Conservation (phyloP, 495 filamentous ascomycete genomes). For the Wilcoxina mikolae region DNA sequence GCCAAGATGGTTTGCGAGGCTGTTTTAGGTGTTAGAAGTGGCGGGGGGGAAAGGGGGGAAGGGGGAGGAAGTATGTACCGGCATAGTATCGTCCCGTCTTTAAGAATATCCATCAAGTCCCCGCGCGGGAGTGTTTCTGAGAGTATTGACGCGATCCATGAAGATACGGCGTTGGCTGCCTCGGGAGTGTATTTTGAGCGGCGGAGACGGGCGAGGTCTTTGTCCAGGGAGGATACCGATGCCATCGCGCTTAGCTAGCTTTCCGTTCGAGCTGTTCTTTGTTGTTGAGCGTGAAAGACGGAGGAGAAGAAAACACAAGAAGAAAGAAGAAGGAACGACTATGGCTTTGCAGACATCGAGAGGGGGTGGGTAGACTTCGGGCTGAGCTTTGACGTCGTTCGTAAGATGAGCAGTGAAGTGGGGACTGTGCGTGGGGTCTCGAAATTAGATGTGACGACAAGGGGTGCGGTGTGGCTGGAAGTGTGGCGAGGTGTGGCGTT, state of each 20-base stretch:
- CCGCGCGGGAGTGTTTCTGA: slow-evolving; percentile 49
- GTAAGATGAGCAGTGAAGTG: neutral
- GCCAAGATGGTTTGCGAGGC: slow-evolving; percentile 67
- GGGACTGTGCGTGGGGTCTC: neutral
- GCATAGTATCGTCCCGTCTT: slow-evolving; percentile 84
- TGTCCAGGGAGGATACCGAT: slow-evolving; percentile 84
- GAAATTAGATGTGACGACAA: neutral
- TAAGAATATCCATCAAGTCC: slow-evolving; percentile 76
- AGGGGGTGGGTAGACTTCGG: neutral
- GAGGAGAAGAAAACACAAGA: neutral
- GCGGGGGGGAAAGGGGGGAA: neutral
- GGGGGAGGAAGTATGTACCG: slow-evolving; percentile 42
- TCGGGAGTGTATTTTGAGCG: slow-evolving; percentile 86
- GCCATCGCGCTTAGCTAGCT: slow-evolving; percentile 46
- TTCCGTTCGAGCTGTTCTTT: neutral
- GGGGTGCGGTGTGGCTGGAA: too few species aligned
- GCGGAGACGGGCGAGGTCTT: slow-evolving; percentile 86
- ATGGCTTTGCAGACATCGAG: neutral
- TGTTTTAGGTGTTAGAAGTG: slow-evolving; percentile 31
- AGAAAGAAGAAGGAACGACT: neutral
- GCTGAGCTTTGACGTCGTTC: neutral
- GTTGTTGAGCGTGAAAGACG: neutral
- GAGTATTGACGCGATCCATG: slow-evolving; percentile 68
- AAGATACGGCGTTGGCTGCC: slow-evolving; percentile 68
- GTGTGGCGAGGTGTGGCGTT: neutral